phyloP scores from a whole-genome alignment of 1,284 basidiomycete species.

The Cerrena zonata region DNA sequence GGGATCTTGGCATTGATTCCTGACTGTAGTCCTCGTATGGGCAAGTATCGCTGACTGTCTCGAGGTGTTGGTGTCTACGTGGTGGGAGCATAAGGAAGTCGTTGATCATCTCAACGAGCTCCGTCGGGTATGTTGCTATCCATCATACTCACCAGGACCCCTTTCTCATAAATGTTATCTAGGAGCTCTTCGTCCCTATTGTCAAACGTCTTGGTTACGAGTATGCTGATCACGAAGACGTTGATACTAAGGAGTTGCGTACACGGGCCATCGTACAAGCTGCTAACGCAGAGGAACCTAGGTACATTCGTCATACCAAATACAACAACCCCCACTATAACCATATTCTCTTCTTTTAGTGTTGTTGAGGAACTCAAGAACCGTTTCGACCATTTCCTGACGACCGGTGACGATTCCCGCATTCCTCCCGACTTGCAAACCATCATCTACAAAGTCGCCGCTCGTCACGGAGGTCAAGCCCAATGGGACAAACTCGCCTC shows the following conservation, averaged over 20 bases:
- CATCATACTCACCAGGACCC: conserved; percentile 2
- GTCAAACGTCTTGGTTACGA: conserved; percentile 80
- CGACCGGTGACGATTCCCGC: conserved; percentile 69
- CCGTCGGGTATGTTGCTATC: conserved; percentile 43
- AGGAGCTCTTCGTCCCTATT: conserved; percentile 75
- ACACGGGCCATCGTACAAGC: conserved; percentile 70
- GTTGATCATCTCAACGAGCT: conserved; percentile 60
- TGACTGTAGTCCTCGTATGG: conserved; percentile 75
- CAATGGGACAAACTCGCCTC: conserved; percentile 74
- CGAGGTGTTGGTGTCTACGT: conserved; percentile 55
- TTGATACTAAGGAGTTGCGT: conserved; percentile 72
- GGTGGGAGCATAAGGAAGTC: conserved; percentile 79
- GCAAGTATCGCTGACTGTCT: conserved; percentile 57
- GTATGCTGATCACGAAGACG: conserved; percentile 62
- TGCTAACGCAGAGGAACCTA: conserved; percentile 57
- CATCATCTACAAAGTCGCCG: conserved; percentile 47
- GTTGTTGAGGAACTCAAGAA: conserved; percentile 69
- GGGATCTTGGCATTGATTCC: neutral
- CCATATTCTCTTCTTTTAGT: conserved; percentile 32
- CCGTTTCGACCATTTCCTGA: conserved; percentile 71
- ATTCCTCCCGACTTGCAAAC: conserved; percentile 76
- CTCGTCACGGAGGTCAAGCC: conserved; percentile 49
- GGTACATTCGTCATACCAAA: conserved; percentile 33
- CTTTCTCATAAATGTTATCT: neutral
- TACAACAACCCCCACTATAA: neutral